These are phyloP conservation scores for Aspergillus ellipticus DNA, from an alignment of 495 filamentous ascomycete species.

Conservation along the genomic window DNA sequence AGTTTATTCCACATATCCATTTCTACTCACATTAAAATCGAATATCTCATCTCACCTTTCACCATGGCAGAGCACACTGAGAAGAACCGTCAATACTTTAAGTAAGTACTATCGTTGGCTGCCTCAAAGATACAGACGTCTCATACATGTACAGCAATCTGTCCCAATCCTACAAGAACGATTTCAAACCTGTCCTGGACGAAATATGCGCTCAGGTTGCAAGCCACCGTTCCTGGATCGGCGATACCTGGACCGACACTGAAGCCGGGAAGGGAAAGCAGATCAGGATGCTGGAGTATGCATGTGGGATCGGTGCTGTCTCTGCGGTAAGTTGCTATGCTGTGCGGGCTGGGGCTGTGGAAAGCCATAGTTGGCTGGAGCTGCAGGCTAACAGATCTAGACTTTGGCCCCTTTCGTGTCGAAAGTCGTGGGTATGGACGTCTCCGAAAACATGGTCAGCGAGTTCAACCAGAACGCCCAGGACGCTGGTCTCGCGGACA, in stretches of 20 bases:
- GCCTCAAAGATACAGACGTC: background rate
- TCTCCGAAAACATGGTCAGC: slow-evolving; percentile 63
- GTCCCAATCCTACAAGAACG: slow-evolving; percentile 40
- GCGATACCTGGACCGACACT: slow-evolving; percentile 51
- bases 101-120: slow-evolving; percentile 35
- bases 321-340: slow-evolving; percentile 41
- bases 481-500: slow-evolving; percentile 40
- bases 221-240: slow-evolving; percentile 57
- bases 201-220: slow-evolving; percentile 36
- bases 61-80: slow-evolving; percentile 44
- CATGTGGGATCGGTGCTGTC: slow-evolving; percentile 66
- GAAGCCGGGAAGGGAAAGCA: slow-evolving; percentile 36
- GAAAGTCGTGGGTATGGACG: slow-evolving; percentile 60
- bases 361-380: background rate
- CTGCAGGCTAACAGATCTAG: slow-evolving; percentile 24
- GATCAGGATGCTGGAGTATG: slow-evolving; percentile 67
- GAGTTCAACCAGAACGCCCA: slow-evolving; percentile 49
- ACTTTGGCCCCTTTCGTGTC: slow-evolving; percentile 59
- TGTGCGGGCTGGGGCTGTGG: background rate
- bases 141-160: slow-evolving; percentile 34
- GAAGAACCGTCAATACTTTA: slow-evolving; percentile 50
- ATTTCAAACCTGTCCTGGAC: slow-evolving; percentile 36
- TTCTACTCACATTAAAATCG: background rate
- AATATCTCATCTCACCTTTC: background rate
- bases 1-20: background rate